Evolutionary conservation across 2,329 filamentous ascomycete species (phyloP).

Genomic region (Akanthomyces uredinophilus): DNA sequence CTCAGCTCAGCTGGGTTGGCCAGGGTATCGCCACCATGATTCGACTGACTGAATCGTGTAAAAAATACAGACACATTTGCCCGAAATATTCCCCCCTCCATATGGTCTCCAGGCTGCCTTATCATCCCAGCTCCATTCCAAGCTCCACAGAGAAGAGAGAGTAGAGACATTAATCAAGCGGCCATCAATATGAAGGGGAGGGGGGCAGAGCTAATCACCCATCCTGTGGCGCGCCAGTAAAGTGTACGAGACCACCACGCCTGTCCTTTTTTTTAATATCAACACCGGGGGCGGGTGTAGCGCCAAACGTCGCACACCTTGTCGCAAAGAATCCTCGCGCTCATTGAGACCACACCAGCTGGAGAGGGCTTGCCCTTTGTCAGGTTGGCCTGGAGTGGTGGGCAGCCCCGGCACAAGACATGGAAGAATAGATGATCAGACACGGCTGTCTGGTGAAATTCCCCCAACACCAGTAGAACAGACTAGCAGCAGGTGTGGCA

Average conservation of each 20-base stretch:
- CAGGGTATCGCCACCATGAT: background rate
- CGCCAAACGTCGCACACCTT: background rate
- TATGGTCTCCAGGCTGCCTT: background rate
- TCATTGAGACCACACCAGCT: background rate
- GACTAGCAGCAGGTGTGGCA: background rate
- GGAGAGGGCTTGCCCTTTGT: background rate
- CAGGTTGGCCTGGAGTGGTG: conserved; percentile 1
- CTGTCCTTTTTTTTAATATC: background rate
- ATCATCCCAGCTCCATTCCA: background rate
- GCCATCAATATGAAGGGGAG: background rate
- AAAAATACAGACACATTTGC: background rate
- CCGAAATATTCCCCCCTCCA: background rate
- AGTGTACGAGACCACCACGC: background rate
- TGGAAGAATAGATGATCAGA: background rate
- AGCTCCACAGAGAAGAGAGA: conserved; percentile 7
- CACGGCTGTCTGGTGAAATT: background rate
- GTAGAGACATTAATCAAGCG: conserved; percentile 10
- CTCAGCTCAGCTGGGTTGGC: background rate
- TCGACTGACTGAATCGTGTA: background rate
- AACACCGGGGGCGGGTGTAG: background rate
- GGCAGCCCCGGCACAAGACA: background rate
- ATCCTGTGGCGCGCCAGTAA: background rate
- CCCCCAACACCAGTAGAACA: background rate
- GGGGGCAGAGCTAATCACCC: background rate
- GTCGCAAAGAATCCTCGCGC: background rate